These are phyloP conservation scores for Arthrocladium fulminans DNA, from an alignment of 2,329 filamentous ascomycete genomes.

Conservation along the genomic window DNA sequence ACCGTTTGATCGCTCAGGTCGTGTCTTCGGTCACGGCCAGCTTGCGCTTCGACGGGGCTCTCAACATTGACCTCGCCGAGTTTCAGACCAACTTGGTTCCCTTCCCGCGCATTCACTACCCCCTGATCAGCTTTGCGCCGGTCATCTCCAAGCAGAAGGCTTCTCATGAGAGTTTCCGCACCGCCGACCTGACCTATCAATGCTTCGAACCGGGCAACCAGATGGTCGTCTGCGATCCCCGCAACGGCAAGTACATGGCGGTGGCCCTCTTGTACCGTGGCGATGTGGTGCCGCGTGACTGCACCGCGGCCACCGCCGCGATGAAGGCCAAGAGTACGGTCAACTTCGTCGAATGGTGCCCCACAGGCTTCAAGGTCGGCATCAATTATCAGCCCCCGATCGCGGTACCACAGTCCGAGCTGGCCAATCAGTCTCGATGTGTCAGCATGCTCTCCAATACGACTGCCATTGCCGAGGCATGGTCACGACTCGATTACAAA, in stretches of 20 bases:
- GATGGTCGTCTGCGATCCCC: conserved; percentile 60
- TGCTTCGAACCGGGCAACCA: conserved; percentile 61
- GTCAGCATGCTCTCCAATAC: conserved; percentile 60
- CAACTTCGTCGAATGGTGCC: conserved; percentile 61
- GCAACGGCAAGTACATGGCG: conserved; percentile 62
- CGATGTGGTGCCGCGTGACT: conserved; percentile 56
- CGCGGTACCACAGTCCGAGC: conserved; percentile 44
- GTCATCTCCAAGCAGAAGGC: conserved; percentile 63
- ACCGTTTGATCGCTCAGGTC: conserved; percentile 58
- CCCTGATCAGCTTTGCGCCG: conserved; percentile 56
- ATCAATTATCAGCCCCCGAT: conserved; percentile 54
- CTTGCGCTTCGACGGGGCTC: conserved; percentile 55
- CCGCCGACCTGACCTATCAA: conserved; percentile 61
- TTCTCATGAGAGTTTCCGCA: conserved; percentile 80
- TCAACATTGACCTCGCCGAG: conserved; percentile 60
- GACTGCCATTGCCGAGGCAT: conserved; percentile 58
- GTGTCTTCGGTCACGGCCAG: conserved; percentile 59
- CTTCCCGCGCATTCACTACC: conserved; percentile 60
- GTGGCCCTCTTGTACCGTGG: conserved; percentile 58
- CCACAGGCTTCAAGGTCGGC: conserved; percentile 60
- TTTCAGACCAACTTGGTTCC: conserved; percentile 63
- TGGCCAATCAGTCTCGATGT: conserved; percentile 46
- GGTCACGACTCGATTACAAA: conserved; percentile 56
- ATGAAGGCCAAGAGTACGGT: conserved; percentile 57
- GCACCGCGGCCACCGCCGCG: conserved; percentile 49